Evolutionary conservation across 2,329 filamentous ascomycete species (phyloP).

Genomic region (Phoma herbarum): DNA sequence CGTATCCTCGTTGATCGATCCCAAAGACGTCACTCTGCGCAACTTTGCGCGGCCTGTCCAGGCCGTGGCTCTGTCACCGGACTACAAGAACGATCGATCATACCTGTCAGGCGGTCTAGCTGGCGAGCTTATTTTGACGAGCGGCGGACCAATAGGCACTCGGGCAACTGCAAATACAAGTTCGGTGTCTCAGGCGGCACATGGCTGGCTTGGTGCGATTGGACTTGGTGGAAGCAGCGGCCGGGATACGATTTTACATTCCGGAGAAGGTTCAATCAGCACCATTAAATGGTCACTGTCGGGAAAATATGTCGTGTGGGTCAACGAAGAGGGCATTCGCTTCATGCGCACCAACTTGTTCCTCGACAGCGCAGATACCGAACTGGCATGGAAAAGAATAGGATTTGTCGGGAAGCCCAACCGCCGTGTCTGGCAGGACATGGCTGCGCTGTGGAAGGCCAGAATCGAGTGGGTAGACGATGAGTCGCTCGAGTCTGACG

Average conservation of each 20-base stretch:
- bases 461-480: conserved; percentile 94
- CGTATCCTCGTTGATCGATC: conserved; percentile 83
- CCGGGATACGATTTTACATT: conserved; percentile 86
- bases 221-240: conserved; percentile 80
- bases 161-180: conserved; percentile 87
- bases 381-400: conserved; percentile 93
- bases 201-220: conserved; percentile 90
- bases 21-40: conserved; percentile 87
- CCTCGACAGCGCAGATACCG: conserved; percentile 76
- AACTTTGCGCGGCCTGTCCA: conserved; percentile 95
- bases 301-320: conserved; percentile 91
- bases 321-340: conserved; percentile 97
- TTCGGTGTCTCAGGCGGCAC: conserved; percentile 82
- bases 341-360: conserved; percentile 93
- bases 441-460: conserved; percentile 95
- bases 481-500: conserved; percentile 76
- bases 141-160: conserved; percentile 79
- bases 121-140: conserved; percentile 85
- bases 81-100: conserved; percentile 87
- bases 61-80: conserved; percentile 90
- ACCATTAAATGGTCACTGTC: conserved; percentile 94
- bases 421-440: conserved; percentile 89
- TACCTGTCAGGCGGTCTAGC: conserved; percentile 92
- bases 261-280: conserved; percentile 89
- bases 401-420: conserved; percentile 91